These are phyloP conservation scores for Candida tibetensis DNA, from an alignment of 805 yeast species.

Conservation along the genomic window DNA sequence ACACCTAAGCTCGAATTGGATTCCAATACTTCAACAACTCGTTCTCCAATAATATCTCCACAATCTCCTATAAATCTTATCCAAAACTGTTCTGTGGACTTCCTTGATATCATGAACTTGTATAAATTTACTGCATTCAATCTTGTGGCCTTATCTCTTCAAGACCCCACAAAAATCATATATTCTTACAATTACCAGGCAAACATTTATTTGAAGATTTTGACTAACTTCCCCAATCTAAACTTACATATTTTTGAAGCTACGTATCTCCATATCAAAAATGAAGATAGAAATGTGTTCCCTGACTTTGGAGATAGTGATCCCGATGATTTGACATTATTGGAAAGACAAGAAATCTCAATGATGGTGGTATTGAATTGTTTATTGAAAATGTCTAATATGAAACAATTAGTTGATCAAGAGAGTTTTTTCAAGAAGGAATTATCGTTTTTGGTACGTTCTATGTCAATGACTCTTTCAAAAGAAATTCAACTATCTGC, in stretches of 20 bases:
- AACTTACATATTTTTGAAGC: conserved; percentile 9
- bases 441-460: conserved; percentile 14
- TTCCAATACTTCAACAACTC: background rate
- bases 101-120: conserved; percentile 20
- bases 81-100: conserved; percentile 12
- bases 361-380: conserved; percentile 26
- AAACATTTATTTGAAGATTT: conserved; percentile 21
- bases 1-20: background rate
- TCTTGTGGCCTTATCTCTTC: conserved; percentile 19
- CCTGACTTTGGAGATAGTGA: conserved; percentile 1
- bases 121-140: conserved; percentile 29
- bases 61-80: conserved; percentile 20
- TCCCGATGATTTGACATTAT: conserved; percentile 6
- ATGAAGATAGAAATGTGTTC: conserved; percentile 4
- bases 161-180: background rate
- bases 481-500: conserved; percentile 24
- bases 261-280: conserved; percentile 1
- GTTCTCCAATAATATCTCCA: conserved; percentile 15
- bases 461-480: conserved; percentile 21
- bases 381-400: conserved; percentile 16
- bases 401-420: conserved; percentile 16
- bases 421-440: conserved; percentile 16
- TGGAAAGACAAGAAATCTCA: conserved; percentile 30
- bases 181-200: conserved; percentile 15
- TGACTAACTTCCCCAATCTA: conserved; percentile 23